Percentiles rank a stretch among this genome's conserved stretches.
Evolutionary conservation across 176 grass and related monocot genomes (phyloP).

Genomic region (Paspalum vaginatum): DNA sequence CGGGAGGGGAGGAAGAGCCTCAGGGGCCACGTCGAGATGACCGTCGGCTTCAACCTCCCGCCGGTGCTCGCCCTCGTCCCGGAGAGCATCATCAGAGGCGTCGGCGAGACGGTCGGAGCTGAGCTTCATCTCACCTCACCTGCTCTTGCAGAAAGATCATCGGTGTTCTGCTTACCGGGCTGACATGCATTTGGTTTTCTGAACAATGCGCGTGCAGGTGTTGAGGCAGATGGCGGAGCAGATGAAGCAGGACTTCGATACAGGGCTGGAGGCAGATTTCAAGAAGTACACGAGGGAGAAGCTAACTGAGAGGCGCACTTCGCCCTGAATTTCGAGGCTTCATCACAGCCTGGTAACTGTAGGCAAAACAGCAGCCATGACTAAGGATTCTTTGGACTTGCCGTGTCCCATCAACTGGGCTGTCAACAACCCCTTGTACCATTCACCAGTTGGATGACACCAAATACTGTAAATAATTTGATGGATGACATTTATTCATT

Average conservation of each 20-base stretch:
- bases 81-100: slow-evolving; percentile 66
- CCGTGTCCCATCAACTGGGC: not conserved
- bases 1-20: slow-evolving; percentile 55
- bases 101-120: slow-evolving; percentile 63
- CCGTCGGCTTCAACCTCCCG: slow-evolving; percentile 72
- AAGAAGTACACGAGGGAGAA: slow-evolving; percentile 66
- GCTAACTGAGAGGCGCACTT: slow-evolving; percentile 41
- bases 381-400: slow-evolving; percentile 13
- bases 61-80: slow-evolving; percentile 75
- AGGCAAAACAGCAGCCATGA: not conserved
- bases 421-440: not conserved
- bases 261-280: slow-evolving; percentile 63
- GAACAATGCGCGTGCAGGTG: slow-evolving; percentile 40
- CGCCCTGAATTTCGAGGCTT: slow-evolving; percentile 16
- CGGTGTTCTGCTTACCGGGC: not conserved
- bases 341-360: not conserved
- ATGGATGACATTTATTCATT: slow-evolving; percentile 47
- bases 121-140: not conserved
- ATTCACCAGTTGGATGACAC: not conserved
- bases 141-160: not conserved
- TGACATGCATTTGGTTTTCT: not conserved
- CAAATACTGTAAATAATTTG: not conserved
- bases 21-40: slow-evolving; percentile 74
- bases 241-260: slow-evolving; percentile 79
- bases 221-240: slow-evolving; percentile 68